These are phyloP conservation scores for Yamadazyma kanchanaburiensis DNA, from an alignment of 1,139 yeast species.

Conservation along the genomic window DNA sequence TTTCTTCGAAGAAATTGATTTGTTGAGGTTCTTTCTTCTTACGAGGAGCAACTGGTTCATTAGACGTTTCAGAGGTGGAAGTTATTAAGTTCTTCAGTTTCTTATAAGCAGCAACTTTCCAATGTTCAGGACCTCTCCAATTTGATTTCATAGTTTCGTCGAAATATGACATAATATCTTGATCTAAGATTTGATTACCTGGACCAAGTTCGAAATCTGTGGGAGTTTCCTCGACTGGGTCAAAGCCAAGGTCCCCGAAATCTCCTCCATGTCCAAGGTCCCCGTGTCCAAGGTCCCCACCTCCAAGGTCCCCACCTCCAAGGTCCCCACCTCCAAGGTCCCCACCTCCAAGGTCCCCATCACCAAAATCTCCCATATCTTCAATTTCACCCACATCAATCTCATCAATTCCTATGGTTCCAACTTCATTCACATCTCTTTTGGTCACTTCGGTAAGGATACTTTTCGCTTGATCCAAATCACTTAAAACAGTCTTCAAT, in stretches of 20 bases:
- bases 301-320: slow-evolving; percentile 15
- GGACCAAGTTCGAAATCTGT: slow-evolving; percentile 16
- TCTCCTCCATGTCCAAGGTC: slow-evolving; percentile 17
- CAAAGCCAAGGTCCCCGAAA: too few species aligned
- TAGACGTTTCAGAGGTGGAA: slow-evolving; percentile 14
- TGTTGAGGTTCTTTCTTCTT: slow-evolving; percentile 31
- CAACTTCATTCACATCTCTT: slow-evolving; percentile 47
- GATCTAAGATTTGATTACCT: slow-evolving; percentile 46
- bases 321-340: slow-evolving; percentile 15
- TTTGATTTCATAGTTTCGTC: slow-evolving; percentile 65
- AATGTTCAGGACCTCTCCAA: slow-evolving; percentile 94
- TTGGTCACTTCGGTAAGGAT: slow-evolving; percentile 52
- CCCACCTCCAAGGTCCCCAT: slow-evolving; percentile 18
- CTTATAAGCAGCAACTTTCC: slow-evolving; percentile 73
- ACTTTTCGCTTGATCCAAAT: slow-evolving; percentile 53
- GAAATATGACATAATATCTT: slow-evolving; percentile 75
- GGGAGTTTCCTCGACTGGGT: slow-evolving; percentile 6
- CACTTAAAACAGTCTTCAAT: slow-evolving; percentile 55
- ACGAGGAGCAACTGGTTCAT: slow-evolving; percentile 10
- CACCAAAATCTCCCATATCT: slow-evolving; percentile 19
- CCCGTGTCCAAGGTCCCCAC: slow-evolving; percentile 13
- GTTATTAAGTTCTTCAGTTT: slow-evolving; percentile 18
- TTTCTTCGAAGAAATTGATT: slow-evolving; percentile 51
- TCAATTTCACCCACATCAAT: slow-evolving; percentile 11
- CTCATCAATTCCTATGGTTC: slow-evolving; percentile 20